These are phyloP conservation scores for Solanum chilense DNA, from an alignment of 257 asterid species.

Conservation along the genomic window DNA sequence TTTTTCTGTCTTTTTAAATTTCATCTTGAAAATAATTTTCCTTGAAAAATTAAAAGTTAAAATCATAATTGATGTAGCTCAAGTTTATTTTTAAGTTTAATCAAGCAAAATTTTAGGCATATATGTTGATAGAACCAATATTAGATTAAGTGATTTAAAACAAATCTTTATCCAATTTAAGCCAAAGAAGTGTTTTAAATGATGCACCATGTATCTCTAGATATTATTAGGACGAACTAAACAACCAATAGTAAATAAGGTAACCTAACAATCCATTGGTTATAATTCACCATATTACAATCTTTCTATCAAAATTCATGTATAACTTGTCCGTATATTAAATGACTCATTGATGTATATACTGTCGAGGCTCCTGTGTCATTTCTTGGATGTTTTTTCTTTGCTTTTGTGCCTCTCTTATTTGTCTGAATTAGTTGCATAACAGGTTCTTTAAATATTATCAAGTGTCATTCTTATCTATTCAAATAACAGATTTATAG, in stretches of 20 bases:
- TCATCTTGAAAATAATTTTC: not conserved
- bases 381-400: not conserved
- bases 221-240: not conserved
- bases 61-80: not conserved
- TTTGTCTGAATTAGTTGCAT: not conserved
- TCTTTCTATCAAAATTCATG: not conserved
- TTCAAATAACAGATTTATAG: conserved; percentile 1
- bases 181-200: not conserved
- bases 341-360: not conserved
- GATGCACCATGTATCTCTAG: not conserved
- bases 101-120: not conserved
- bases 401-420: not conserved
- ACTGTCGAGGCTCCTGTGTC: not conserved
- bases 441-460: conserved; percentile 1
- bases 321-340: not conserved
- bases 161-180: not conserved
- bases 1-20: not conserved
- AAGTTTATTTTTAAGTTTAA: not conserved
- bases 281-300: not conserved
- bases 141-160: not conserved
- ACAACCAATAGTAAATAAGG: not conserved
- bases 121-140: not conserved
- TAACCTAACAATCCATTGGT: not conserved
- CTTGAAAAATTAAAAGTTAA: not conserved
- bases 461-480: not conserved